Evolutionary conservation across 345 rosid genomes (phyloP).

Genomic region (Hibiscus syriacus): DNA sequence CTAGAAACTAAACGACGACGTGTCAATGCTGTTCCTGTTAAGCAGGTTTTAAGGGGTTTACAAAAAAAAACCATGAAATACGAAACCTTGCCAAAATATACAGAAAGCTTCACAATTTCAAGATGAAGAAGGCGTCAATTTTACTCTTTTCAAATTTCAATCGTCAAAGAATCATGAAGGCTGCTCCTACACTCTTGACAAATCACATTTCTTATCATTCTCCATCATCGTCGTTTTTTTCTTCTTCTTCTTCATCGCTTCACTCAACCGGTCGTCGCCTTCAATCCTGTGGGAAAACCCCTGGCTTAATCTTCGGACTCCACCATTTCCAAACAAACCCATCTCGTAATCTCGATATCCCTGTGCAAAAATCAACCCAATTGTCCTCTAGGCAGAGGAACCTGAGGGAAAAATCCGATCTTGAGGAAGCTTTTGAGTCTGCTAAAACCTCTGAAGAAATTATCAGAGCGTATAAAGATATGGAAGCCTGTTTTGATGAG

Average conservation of each 20-base stretch:
- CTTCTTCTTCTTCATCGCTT: conserved; percentile 15
- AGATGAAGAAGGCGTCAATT: conserved; percentile 53
- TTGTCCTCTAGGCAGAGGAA: conserved; percentile 46
- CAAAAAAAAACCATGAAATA: background rate
- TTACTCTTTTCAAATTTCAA: conserved; percentile 41
- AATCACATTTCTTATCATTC: conserved; percentile 20
- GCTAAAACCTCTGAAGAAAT: conserved; percentile 62
- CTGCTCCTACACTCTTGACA: conserved; percentile 19
- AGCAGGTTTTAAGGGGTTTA: conserved; percentile 30
- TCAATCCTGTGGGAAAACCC: conserved; percentile 31
- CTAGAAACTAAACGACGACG: background rate
- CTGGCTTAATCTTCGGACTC: conserved; percentile 25
- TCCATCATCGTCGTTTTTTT: conserved; percentile 10
- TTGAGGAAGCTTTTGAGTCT: conserved; percentile 83
- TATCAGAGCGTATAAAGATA: conserved; percentile 53
- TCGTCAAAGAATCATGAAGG: conserved; percentile 25
- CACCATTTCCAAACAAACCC: conserved; percentile 28
- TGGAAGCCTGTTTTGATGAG: conserved; percentile 69
- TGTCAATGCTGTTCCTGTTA: background rate
- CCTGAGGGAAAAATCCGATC: conserved; percentile 46
- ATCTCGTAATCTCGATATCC: conserved; percentile 45
- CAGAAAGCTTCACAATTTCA: conserved; percentile 8
- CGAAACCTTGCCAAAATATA: background rate
- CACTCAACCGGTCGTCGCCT: conserved; percentile 14
- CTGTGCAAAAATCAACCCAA: conserved; percentile 37